Evolutionary conservation across 2,329 filamentous ascomycete species (phyloP).

Genomic region (Claviceps humidiphila): DNA sequence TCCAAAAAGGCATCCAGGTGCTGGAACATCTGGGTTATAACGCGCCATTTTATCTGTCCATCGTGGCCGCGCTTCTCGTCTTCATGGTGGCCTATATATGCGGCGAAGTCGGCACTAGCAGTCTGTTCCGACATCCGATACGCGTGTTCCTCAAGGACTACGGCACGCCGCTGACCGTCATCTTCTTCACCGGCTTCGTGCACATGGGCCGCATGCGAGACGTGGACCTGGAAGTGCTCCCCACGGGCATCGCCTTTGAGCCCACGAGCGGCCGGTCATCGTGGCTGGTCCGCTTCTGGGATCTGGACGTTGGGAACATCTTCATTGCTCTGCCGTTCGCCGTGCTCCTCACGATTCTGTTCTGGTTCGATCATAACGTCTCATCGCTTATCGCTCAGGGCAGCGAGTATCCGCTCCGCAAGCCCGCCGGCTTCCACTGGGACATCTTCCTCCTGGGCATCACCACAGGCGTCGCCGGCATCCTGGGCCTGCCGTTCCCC

Average conservation of each 20-base stretch:
- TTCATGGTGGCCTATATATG: conserved; percentile 65
- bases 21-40: conserved; percentile 58
- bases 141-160: conserved; percentile 83
- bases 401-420: conserved; percentile 67
- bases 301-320: conserved; percentile 56
- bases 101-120: conserved; percentile 55
- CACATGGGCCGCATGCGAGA: conserved; percentile 72
- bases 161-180: conserved; percentile 65
- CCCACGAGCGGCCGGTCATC: conserved; percentile 59
- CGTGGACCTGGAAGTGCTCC: conserved; percentile 56
- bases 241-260: conserved; percentile 64
- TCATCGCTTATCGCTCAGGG: conserved; percentile 74
- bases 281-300: conserved; percentile 77
- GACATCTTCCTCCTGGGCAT: conserved; percentile 69
- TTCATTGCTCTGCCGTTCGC: conserved; percentile 85
- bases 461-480: conserved; percentile 61
- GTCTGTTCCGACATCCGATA: conserved; percentile 60
- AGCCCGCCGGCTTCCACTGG: conserved; percentile 78
- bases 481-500: conserved; percentile 67
- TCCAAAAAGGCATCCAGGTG: conserved; percentile 83
- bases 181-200: conserved; percentile 86
- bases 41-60: conserved; percentile 63
- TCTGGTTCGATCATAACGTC: conserved; percentile 85
- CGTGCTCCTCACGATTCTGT: conserved; percentile 66
- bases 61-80: conserved; percentile 64